Percentiles rank a stretch among this genome's conserved stretches.
phyloP scores from a whole-genome alignment of 495 filamentous ascomycete species.

The Beverwykella pulmonaria region DNA sequence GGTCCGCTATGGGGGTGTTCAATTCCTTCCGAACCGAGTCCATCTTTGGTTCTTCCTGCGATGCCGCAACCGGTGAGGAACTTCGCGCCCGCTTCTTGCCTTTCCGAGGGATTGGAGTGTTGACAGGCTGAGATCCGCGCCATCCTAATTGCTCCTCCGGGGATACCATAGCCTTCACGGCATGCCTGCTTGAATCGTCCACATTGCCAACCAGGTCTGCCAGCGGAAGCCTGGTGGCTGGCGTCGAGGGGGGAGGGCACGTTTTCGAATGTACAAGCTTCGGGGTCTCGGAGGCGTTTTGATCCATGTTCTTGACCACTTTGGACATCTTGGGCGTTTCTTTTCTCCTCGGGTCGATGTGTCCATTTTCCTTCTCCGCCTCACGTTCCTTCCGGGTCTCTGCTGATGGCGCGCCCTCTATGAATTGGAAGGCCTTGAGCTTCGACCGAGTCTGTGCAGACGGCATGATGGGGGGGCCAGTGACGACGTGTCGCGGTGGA shows the following conservation, averaged over 20 bases:
- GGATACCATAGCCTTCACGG: conserved; percentile 55
- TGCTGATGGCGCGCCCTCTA: conserved; percentile 42
- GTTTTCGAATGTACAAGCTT: conserved; percentile 28
- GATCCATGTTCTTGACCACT: neutral
- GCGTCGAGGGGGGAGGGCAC: conserved; percentile 62
- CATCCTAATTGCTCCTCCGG: conserved; percentile 76
- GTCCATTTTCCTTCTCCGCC: conserved; percentile 45
- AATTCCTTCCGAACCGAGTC: conserved; percentile 57
- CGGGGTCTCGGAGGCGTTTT: conserved; percentile 42
- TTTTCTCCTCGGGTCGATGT: neutral
- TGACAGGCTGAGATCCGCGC: conserved; percentile 58
- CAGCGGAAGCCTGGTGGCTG: conserved; percentile 71
- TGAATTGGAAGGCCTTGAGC: conserved; percentile 61
- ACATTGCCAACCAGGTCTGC: conserved; percentile 75
- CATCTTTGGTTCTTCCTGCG: conserved; percentile 56
- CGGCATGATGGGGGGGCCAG: conserved; percentile 47
- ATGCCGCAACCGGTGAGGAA: conserved; percentile 78
- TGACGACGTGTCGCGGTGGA: conserved; percentile 29
- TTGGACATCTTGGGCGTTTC: conserved; percentile 17
- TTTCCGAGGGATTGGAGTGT: conserved; percentile 50
- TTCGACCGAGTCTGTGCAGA: conserved; percentile 62
- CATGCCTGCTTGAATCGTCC: conserved; percentile 58
- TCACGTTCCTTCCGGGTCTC: conserved; percentile 20
- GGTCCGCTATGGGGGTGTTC: conserved; percentile 78
- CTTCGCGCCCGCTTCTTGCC: conserved; percentile 74